These are phyloP conservation scores for Cladosporium colombiae DNA, from an alignment of 2,329 filamentous ascomycete genomes.

Conservation along the genomic window DNA sequence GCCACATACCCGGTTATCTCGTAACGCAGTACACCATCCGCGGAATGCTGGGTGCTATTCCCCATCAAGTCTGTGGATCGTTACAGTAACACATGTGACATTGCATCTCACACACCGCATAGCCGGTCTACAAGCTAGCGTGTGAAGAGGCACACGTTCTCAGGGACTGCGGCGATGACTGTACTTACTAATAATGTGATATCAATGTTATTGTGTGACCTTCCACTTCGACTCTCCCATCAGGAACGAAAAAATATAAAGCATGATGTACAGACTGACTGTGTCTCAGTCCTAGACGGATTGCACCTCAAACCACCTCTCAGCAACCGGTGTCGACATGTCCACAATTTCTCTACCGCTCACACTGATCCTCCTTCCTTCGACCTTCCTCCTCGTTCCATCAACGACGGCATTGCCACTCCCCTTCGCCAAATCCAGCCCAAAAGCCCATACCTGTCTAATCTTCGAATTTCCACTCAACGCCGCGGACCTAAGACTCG, in stretches of 20 bases:
- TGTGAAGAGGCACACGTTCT: background rate
- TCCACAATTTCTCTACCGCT: background rate
- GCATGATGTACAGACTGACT: background rate
- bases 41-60: background rate
- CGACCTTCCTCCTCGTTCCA: background rate
- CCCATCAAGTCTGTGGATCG: background rate
- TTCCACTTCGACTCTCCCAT: background rate
- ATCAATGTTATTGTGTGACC: background rate
- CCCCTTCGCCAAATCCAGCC: background rate
- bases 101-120: constrained; percentile 9
- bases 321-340: background rate
- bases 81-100: constrained; percentile 6
- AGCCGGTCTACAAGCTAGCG: background rate
- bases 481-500: background rate
- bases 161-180: background rate
- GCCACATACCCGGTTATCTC: background rate
- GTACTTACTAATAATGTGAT: background rate
- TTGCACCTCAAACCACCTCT: background rate
- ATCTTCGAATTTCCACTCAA: background rate
- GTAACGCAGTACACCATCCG: background rate
- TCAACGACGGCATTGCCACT: background rate
- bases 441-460: background rate
- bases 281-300: background rate
- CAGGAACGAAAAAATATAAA: background rate
- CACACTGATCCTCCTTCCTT: too few relatives aligned